A percentile compares a stretch with the other conserved stretches of the same genome.
Evolutionary conservation across 768 basidiomycete genomes (phyloP).

Genomic region (Auriscalpium orientale): DNA sequence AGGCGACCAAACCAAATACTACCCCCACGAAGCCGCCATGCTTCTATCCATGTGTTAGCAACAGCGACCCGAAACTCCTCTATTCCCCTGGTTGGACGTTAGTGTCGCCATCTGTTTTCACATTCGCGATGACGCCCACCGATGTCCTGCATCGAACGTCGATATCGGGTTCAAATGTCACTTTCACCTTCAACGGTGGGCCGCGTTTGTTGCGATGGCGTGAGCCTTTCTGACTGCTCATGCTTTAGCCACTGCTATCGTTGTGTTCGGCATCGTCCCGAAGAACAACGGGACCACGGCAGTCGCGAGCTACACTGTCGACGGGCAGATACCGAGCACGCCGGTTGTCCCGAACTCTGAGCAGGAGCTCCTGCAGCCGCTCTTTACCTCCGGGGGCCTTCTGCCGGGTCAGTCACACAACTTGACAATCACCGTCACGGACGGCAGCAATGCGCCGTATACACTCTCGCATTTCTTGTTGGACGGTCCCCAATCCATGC

Average conservation of each 20-base stretch:
- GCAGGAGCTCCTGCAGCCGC: neutral
- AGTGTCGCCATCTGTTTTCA: neutral
- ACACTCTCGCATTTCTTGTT: neutral
- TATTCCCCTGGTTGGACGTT: neutral
- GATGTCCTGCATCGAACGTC: neutral
- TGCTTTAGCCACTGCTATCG: neutral
- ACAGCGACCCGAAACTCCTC: neutral
- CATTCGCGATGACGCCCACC: neutral
- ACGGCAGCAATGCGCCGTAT: neutral
- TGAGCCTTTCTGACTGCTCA: neutral
- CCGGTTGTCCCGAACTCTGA: neutral
- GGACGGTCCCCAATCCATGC: neutral
- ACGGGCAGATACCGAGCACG: neutral
- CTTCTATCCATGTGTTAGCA: neutral
- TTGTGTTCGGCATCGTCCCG: neutral
- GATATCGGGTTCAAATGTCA: neutral
- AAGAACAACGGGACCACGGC: neutral
- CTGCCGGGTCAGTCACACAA: neutral
- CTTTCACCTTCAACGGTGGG: neutral
- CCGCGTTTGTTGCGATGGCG: neutral
- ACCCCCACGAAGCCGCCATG: neutral
- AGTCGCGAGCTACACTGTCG: neutral
- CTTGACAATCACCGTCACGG: neutral
- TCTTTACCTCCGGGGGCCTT: neutral
- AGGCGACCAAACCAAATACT: too few relatives aligned